Conservation (phyloP, 139 green algal species). For the Nannochloris sp. region DNA sequence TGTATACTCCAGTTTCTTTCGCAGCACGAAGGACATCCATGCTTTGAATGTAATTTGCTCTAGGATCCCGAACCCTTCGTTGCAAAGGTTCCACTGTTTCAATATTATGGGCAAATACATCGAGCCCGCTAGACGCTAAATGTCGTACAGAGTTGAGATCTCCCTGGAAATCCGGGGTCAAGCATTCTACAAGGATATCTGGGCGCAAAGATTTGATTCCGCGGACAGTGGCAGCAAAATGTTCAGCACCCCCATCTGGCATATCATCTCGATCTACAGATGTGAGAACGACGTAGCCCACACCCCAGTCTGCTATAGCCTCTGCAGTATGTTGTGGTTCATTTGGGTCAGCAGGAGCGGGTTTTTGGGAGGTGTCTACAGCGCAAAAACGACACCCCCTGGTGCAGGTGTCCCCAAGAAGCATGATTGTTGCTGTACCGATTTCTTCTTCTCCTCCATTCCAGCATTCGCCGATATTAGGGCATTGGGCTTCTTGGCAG, state of each 20-base stretch:
- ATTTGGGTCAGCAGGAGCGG: slow-evolving; percentile 53
- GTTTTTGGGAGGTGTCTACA: slow-evolving; percentile 66
- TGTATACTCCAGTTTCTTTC: slow-evolving; percentile 73
- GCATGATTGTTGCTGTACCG: slow-evolving; percentile 89
- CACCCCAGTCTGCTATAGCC: slow-evolving; percentile 71
- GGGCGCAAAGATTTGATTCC: slow-evolving; percentile 48
- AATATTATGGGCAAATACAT: slow-evolving; percentile 99
- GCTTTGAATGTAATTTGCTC: slow-evolving; percentile 80
- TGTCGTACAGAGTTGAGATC: slow-evolving; percentile 61
- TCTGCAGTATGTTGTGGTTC: slow-evolving; percentile 74
- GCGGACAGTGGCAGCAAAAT: slow-evolving; percentile 74
- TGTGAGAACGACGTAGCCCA: slow-evolving; percentile 89
- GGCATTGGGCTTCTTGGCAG: slow-evolving; percentile 91
- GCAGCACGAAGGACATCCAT: slow-evolving; percentile 80
- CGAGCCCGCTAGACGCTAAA: slow-evolving; percentile 75
- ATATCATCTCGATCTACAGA: slow-evolving; percentile 86
- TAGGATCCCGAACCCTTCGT: slow-evolving; percentile 71
- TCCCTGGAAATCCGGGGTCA: slow-evolving; percentile 88
- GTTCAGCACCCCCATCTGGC: slow-evolving; percentile 74
- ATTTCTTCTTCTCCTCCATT: slow-evolving; percentile 60
- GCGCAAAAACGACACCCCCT: slow-evolving; percentile 86
- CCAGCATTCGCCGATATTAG: slow-evolving; percentile 97
- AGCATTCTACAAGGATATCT: slow-evolving; percentile 83
- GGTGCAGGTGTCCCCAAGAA: slow-evolving; percentile 89
- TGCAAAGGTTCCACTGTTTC: slow-evolving; percentile 91